Percentiles rank a stretch among this genome's conserved stretches.
phyloP scores from a whole-genome alignment of 2,329 filamentous ascomycete species.

The Colletotrichum acutatum region DNA sequence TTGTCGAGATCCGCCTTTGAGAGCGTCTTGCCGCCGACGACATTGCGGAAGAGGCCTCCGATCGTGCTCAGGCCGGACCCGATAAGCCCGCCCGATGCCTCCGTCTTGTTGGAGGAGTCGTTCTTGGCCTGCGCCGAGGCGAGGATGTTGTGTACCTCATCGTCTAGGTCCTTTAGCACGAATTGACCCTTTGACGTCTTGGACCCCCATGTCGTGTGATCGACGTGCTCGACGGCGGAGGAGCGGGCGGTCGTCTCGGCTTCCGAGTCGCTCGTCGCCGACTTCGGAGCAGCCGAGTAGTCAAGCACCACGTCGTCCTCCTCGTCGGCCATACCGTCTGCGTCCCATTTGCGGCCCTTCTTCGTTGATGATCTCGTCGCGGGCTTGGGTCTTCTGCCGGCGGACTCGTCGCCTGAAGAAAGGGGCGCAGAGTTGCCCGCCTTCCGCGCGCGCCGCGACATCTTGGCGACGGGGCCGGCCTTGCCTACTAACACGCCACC shows the following conservation, averaged over 20 bases:
- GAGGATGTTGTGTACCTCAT: conserved; percentile 92
- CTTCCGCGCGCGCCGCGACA: conserved; percentile 83
- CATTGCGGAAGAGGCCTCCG: conserved; percentile 90
- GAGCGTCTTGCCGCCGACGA: conserved; percentile 92
- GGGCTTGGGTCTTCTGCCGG: conserved; percentile 67
- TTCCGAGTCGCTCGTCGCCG: conserved; percentile 63
- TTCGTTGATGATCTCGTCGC: conserved; percentile 70
- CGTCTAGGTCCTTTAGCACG: conserved; percentile 90
- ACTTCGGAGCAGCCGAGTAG: conserved; percentile 78
- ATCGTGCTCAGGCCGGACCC: conserved; percentile 85
- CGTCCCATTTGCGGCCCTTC: conserved; percentile 92
- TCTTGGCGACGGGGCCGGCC: conserved; percentile 77
- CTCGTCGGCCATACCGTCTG: conserved; percentile 87
- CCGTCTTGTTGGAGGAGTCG: conserved; percentile 52
- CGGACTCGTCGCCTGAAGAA: conserved; percentile 87
- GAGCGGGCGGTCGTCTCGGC: conserved; percentile 60
- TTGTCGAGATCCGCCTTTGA: conserved; percentile 91
- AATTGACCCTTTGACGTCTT: conserved; percentile 91
- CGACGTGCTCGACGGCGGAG: conserved; percentile 77
- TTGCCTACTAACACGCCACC: conserved; percentile 79
- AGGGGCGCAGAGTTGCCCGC: conserved; percentile 72
- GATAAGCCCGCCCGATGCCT: conserved; percentile 71
- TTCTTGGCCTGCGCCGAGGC: conserved; percentile 77
- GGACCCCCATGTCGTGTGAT: conserved; percentile 85
- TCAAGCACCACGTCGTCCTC: conserved; percentile 84